phyloP scores from a whole-genome alignment of 2,329 filamentous ascomycete species.

The Nigrospora sphaerica region DNA sequence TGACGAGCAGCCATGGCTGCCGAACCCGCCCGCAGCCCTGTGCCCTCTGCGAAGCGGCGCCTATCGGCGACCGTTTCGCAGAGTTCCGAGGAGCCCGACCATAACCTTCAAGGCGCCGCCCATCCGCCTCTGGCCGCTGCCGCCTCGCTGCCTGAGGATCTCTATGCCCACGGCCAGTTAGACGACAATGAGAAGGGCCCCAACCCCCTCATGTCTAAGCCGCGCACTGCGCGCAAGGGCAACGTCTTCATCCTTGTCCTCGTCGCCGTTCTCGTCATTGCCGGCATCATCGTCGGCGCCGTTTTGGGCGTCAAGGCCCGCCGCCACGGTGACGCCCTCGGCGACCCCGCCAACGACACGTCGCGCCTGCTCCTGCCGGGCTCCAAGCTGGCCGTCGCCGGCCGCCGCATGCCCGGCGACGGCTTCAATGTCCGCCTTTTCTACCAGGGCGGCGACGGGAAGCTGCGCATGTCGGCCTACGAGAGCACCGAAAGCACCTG shows the following conservation, averaged over 20 bases:
- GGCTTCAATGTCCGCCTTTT: slow-evolving; percentile 11
- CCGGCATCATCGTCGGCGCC: slow-evolving; percentile 1
- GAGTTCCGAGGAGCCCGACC: neutral
- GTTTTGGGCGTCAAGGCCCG: slow-evolving; percentile 2
- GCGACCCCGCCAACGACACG: neutral
- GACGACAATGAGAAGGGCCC: slow-evolving; percentile 1
- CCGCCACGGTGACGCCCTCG: neutral
- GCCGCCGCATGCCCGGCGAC: slow-evolving; percentile 7
- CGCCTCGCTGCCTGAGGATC: slow-evolving; percentile 1
- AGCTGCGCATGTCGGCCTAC: slow-evolving; percentile 10
- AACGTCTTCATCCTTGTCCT: neutral
- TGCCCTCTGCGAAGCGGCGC: too few relatives aligned
- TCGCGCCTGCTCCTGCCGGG: neutral
- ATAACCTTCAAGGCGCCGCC: neutral
- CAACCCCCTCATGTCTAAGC: slow-evolving; percentile 1
- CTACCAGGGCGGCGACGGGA: slow-evolving; percentile 11
- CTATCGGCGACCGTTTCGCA: neutral
- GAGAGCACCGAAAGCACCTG: slow-evolving; percentile 5
- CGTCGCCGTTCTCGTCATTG: slow-evolving; percentile 1
- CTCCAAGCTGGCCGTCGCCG: slow-evolving; percentile 7
- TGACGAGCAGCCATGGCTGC: too few relatives aligned
- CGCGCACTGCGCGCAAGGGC: slow-evolving; percentile 1
- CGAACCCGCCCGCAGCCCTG: too few relatives aligned
- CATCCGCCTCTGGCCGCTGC: neutral
- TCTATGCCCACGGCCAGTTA: neutral